Percentiles rank a stretch among this genome's conserved stretches.
phyloP scores from a whole-genome alignment of 73 alveolate genomes.

The Urostyla sp. region DNA sequence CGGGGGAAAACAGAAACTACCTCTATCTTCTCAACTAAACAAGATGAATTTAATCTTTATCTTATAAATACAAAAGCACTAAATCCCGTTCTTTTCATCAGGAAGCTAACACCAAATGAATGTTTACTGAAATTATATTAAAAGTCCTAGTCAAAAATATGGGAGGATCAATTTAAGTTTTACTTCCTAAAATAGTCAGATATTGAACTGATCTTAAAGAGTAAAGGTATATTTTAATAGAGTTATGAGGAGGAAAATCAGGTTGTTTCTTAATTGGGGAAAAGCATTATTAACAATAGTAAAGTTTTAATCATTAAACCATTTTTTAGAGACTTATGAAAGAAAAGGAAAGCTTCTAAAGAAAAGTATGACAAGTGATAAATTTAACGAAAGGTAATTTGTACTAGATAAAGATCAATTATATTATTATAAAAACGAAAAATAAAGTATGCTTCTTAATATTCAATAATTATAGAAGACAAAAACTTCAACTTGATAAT shows the following conservation, averaged over 20 bases:
- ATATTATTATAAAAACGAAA: conserved; percentile 54
- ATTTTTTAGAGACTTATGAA: conserved; percentile 53
- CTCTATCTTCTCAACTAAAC: no score
- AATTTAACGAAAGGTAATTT: conserved; percentile 55
- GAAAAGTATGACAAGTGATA: conserved; percentile 52
- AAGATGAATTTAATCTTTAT: conserved; percentile 38
- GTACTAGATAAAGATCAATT: conserved; percentile 54
- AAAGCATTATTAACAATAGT: conserved; percentile 56
- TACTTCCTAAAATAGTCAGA: conserved; percentile 3
- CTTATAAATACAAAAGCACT: not conserved
- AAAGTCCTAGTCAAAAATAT: conserved; percentile 3
- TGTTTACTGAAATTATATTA: not conserved
- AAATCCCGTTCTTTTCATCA: conserved; percentile 11
- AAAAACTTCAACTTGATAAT: conserved; percentile 41
- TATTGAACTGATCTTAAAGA: not conserved
- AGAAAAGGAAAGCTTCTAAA: conserved; percentile 53
- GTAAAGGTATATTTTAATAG: not conserved
- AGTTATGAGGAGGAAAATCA: conserved; percentile 37
- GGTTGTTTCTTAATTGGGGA: conserved; percentile 47
- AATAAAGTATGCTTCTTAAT: conserved; percentile 18
- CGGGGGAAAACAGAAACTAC: no score
- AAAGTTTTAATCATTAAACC: not conserved
- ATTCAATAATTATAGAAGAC: conserved; percentile 18
- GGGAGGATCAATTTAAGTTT: conserved; percentile 30
- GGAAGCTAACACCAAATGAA: conserved; percentile 38